Conservation (phyloP, 106 monocot genomes). For the Alisma plantagoaquatica region DNA sequence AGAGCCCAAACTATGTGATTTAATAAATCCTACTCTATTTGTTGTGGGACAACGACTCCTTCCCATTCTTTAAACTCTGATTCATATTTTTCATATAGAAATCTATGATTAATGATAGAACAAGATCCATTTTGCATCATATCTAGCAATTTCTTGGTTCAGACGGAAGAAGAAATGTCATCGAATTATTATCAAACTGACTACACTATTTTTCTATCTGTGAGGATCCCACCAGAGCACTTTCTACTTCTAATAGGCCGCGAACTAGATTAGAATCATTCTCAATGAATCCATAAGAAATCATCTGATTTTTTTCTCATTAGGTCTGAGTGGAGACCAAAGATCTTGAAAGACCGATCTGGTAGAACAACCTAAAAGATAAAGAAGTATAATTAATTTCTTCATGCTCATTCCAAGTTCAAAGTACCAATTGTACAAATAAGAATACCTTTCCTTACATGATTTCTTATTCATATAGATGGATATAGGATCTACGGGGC, state of each 20-base stretch:
- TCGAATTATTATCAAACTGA: background rate
- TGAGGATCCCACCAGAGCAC: too few relatives aligned
- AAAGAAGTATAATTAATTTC: constrained; percentile 6
- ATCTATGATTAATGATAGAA: constrained; percentile 1
- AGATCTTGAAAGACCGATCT: background rate
- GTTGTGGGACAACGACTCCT: constrained; percentile 1
- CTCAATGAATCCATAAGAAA: background rate
- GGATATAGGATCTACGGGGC: too few relatives aligned
- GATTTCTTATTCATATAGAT: too few relatives aligned
- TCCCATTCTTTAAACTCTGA: constrained; percentile 7
- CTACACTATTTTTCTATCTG: background rate
- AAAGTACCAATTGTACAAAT: constrained; percentile 6
- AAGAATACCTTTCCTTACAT: too few relatives aligned
- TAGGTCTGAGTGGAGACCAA: background rate
- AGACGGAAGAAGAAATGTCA: constrained; percentile 1
- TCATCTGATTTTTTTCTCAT: background rate
- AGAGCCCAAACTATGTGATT: constrained; percentile 9
- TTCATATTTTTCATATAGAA: constrained; percentile 12
- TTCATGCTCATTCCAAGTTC: too few relatives aligned
- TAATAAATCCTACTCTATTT: constrained; percentile 10
- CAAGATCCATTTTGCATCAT: constrained; percentile 6
- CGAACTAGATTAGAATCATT: too few relatives aligned
- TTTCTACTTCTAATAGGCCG: too few relatives aligned
- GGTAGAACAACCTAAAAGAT: background rate
- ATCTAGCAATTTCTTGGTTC: too few relatives aligned